Base-by-base conservation (phyloP, 2,329 filamentous ascomycete genomes). In the Colletotrichum sublineola region DNA sequence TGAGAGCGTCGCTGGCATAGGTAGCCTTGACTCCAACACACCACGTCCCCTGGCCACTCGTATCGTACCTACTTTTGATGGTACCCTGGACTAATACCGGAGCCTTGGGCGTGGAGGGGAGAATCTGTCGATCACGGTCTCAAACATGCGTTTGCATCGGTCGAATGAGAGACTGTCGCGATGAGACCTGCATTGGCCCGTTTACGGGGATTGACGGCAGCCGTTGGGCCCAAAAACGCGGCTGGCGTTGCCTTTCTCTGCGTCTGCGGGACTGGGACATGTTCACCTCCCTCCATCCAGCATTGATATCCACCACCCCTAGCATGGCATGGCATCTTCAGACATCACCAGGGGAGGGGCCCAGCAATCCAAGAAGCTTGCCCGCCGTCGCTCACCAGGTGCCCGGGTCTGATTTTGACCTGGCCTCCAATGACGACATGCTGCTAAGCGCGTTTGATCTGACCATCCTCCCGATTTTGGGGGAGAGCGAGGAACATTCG, bases 71-170 rank as follows among this genome's bases (percentile, higher is more conserved):
- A 44, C 42, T 46, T 29, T 68, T 40, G 42, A 63, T 44, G 42
- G 29, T 11, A 31, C 24, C 31, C 48, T 46, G 18, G 46, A 9
- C 48, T 36, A 63, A 61, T 71, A 69, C 75, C 76, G 63, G 68
- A 38, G 63, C 50, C 72, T 67, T 68, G 76, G 76, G 73, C 62
- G 63, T 63, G 76, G 76, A 73, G 71, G 75, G 73, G 56, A 75
- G 73, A 74, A 73, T 74, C 73, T 61, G 75, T 66, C 74, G 74
- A 77, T 76, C 75, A 68, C 40, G 36, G 75, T 72, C 68, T 65
- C 67, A 74, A 62, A 62, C 69, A 61, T 68, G 70, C 73, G 56
- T 69, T 56, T 53, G 15, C 65, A 56, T 71, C 63, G 57, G 67
- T 68, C 67, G 67, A 67, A 63, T 63, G 66, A 74, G 40, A 69